Evolutionary conservation across 805 yeast species (phyloP).

Genomic region (Clavispora fructus): DNA sequence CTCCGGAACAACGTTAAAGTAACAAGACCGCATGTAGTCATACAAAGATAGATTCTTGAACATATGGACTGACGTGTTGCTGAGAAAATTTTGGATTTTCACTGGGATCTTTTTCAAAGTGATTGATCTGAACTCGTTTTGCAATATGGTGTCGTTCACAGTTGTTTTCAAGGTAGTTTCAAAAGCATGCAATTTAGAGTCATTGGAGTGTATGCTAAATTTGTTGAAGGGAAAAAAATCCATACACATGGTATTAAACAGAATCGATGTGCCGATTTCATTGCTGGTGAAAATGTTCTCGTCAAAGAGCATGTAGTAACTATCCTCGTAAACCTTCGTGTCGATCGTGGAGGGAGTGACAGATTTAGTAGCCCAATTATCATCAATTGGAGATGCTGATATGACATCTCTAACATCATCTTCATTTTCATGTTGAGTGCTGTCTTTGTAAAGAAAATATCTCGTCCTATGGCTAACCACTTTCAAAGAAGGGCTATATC

Average conservation of each 20-base stretch:
- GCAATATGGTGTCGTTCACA: conserved; percentile 20
- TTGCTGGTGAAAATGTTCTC: conserved; percentile 31
- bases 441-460: conserved; percentile 24
- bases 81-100: conserved; percentile 31
- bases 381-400: conserved; percentile 6
- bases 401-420: conserved; percentile 1
- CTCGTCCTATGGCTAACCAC: conserved; percentile 25
- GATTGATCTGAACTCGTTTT: conserved; percentile 18
- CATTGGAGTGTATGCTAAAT: conserved; percentile 31
- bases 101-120: conserved; percentile 25
- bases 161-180: conserved; percentile 24
- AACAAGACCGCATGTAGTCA: conserved; percentile 38
- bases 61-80: conserved; percentile 25
- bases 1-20: conserved; percentile 30
- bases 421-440: conserved; percentile 12
- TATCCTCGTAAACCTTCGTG: conserved; percentile 22
- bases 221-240: conserved; percentile 34
- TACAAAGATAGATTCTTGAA: conserved; percentile 30
- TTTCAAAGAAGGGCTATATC: conserved; percentile 25
- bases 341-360: conserved; percentile 7
- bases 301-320: conserved; percentile 29
- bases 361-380: background rate
- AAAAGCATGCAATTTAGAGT: conserved; percentile 33
- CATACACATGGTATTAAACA: conserved; percentile 12
- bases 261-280: conserved; percentile 13